Evolutionary conservation across 164 flowering plant genomes (phyloP).

Genomic region (Macadamia integrifolia): DNA sequence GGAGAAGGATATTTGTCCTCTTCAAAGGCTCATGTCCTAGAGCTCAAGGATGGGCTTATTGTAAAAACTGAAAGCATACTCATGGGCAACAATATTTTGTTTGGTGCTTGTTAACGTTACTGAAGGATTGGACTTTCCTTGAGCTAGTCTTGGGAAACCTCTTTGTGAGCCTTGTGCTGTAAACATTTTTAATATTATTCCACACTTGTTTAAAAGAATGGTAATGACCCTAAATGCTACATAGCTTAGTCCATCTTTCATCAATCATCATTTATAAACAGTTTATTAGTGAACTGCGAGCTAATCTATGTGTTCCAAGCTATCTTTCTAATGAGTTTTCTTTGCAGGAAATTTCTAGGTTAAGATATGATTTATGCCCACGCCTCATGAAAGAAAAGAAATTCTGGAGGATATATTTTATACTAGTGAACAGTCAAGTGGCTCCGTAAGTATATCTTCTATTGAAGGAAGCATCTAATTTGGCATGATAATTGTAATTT

Average conservation of each 20-base stretch:
- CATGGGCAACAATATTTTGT: too few species aligned
- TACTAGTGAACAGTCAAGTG: slow-evolving; percentile 73
- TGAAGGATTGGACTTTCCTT: too few species aligned
- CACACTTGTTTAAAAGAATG: too few species aligned
- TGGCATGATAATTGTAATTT: background rate
- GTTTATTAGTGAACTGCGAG: too few species aligned
- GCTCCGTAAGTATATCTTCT: slow-evolving; percentile 55
- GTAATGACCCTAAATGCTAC: background rate
- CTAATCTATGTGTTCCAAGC: background rate
- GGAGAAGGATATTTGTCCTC: background rate
- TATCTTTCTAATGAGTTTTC: background rate
- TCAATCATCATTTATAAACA: background rate
- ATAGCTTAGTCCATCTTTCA: background rate
- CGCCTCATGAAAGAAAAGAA: slow-evolving; percentile 82
- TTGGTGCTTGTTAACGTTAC: too few species aligned
- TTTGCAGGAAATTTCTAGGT: slow-evolving; percentile 75
- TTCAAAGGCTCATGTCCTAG: background rate
- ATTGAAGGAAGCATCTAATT: background rate
- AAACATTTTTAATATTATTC: too few species aligned
- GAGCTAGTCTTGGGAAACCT: too few species aligned
- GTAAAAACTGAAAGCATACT: too few species aligned
- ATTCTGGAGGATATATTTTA: slow-evolving; percentile 88
- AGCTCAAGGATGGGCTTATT: too few species aligned
- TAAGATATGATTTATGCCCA: slow-evolving; percentile 87
- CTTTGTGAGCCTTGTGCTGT: too few species aligned